Evolutionary conservation across 2,329 filamentous ascomycete genomes (phyloP).

Genomic region (Colletotrichum ledebouriae): DNA sequence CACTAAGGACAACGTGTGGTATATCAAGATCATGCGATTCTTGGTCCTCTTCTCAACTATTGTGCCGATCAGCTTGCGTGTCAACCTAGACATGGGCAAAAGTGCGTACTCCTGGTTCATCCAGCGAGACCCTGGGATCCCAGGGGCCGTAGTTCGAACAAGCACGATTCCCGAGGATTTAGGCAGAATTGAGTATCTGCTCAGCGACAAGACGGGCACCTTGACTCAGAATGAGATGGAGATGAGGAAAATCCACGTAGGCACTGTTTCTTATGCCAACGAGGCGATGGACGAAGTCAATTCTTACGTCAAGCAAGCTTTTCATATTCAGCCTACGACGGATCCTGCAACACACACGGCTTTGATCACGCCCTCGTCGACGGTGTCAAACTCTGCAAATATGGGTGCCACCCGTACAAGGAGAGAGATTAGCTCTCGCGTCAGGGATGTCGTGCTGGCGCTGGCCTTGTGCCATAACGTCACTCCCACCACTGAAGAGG

Average conservation of each 20-base stretch:
- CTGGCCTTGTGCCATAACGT: slow-evolving; percentile 97
- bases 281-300: slow-evolving; percentile 98
- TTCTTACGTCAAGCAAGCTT: slow-evolving; percentile 87
- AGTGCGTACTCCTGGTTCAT: slow-evolving; percentile 97
- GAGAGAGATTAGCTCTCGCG: slow-evolving; percentile 92
- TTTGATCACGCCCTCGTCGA: slow-evolving; percentile 83
- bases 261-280: slow-evolving; percentile 97
- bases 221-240: slow-evolving; percentile 99
- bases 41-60: slow-evolving; percentile 99
- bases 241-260: slow-evolving; percentile 98
- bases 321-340: slow-evolving; percentile 67
- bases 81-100: slow-evolving; percentile 98
- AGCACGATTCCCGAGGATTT: slow-evolving; percentile 98
- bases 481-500: slow-evolving; percentile 89
- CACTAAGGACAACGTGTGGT: slow-evolving; percentile 81
- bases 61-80: slow-evolving; percentile 94
- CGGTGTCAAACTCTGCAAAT: slow-evolving; percentile 71
- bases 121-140: slow-evolving; percentile 89
- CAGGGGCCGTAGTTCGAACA: slow-evolving; percentile 92
- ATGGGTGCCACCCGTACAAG: slow-evolving; percentile 82
- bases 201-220: slow-evolving; percentile 99
- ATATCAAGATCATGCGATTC: slow-evolving; percentile 98
- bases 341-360: slow-evolving; percentile 59
- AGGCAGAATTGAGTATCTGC: slow-evolving; percentile 93
- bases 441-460: slow-evolving; percentile 92